A percentile compares a stretch with the other conserved stretches of the same genome.
phyloP scores from a whole-genome alignment of 2,329 filamentous ascomycete species.

The Colletotrichum magnum region DNA sequence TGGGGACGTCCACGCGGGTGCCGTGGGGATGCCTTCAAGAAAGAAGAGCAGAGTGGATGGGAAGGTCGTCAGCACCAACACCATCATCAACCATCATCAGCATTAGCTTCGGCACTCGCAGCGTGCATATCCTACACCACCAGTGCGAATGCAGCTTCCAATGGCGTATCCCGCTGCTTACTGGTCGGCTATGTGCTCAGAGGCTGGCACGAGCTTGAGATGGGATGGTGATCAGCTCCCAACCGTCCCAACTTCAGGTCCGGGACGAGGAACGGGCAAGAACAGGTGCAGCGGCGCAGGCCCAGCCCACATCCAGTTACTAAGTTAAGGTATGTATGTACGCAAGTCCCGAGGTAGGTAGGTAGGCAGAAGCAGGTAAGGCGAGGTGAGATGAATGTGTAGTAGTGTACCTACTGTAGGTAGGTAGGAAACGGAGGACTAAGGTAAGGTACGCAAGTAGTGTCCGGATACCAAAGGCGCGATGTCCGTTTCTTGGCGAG shows the following conservation, averaged over 20 bases:
- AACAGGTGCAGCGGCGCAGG: slow-evolving; percentile 24
- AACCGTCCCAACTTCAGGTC: slow-evolving; percentile 16
- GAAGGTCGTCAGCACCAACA: background rate
- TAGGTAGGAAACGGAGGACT: background rate
- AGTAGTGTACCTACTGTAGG: background rate
- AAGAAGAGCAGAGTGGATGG: background rate
- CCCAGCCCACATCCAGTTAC: slow-evolving; percentile 7
- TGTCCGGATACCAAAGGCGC: background rate
- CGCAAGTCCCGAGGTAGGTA: background rate
- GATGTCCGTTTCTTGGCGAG: background rate
- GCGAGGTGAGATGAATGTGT: background rate
- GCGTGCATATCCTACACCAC: background rate
- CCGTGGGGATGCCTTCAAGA: background rate
- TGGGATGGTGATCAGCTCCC: slow-evolving; percentile 26
- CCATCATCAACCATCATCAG: background rate
- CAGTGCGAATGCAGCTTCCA: slow-evolving; percentile 16
- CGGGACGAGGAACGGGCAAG: slow-evolving; percentile 29
- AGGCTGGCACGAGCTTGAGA: slow-evolving; percentile 18
- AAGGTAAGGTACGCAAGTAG: too few species aligned
- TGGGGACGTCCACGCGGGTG: background rate
- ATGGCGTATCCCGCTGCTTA: background rate
- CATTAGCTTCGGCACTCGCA: slow-evolving; percentile 7
- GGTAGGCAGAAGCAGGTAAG: too few species aligned
- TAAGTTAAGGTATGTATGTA: background rate
- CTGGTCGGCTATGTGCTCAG: slow-evolving; percentile 11